Evolutionary conservation across 2,329 filamentous ascomycete genomes (phyloP), one percentile per base, ranked within the genome.

Genomic region (Exophiala dermatitidis): DNA sequence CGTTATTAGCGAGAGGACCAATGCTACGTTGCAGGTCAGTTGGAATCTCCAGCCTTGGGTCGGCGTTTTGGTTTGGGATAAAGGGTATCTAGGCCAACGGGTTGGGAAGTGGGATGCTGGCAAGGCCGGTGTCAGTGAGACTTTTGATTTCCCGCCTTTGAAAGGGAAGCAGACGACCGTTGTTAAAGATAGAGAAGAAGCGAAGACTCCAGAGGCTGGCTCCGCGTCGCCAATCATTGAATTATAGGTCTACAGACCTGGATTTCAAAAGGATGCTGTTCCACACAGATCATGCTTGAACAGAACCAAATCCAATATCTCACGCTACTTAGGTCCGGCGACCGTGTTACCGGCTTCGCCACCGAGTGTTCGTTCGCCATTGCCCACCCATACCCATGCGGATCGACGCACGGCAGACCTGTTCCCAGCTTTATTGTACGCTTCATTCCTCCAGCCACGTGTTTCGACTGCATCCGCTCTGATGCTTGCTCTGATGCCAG

Each of bases 41-140:
- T 98, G 95, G 82, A 97, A 97, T 72, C 86, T 97, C 56, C 93
- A 98, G 76, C 93, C 93, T 32, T 97, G 91, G 88, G 89, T 98
- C 7, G 93, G 93, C 9, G 72, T 85, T 48, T 71, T 97, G 69
- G 86, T 86, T 40, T 98, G 93, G 93, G 85, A 86, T 65, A 63
- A 64, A 28, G 61, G 62, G 1, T 53, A 50, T 29, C 76, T 82
- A 32, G 68, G 67, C 19, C 68, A 68, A 9, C 68, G 69, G 58
- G 69, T 78, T 71, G 38, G 78, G 71, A 54, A 69, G 37, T 77
- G 78, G 73, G 74, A 77, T 57, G 72, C 67, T 12, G 67, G 81
- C 2, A 67, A 72, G 54, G 75, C 75, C 2, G 78, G 78, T 1
- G 67, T 65, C 60, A 80, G 75, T 57, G 69, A 74, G 63, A 60